These are phyloP conservation scores for Lithohypha guttulata DNA, from an alignment of 2,329 filamentous ascomycete species.

Conservation along the genomic window DNA sequence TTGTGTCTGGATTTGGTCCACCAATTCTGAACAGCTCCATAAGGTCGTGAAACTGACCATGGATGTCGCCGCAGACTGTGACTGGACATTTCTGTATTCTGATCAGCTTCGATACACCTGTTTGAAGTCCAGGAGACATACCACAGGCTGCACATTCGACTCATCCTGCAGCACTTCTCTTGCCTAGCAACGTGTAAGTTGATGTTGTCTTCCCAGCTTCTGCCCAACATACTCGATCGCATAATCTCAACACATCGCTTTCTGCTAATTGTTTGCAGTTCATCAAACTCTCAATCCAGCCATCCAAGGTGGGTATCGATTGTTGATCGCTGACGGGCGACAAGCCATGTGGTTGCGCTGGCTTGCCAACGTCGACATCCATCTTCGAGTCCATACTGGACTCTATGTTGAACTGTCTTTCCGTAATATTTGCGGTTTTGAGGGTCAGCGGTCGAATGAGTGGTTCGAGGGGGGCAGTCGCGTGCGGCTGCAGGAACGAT, in stretches of 20 bases:
- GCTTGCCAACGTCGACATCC: constrained; percentile 84
- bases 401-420: constrained; percentile 8
- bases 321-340: constrained; percentile 71
- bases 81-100: constrained; percentile 79
- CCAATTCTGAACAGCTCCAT: constrained; percentile 99
- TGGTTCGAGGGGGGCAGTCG: no score
- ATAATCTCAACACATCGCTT: constrained; percentile 87
- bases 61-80: constrained; percentile 97
- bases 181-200: constrained; percentile 48
- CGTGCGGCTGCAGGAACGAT: no score
- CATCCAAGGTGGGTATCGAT: constrained; percentile 84
- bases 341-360: constrained; percentile 65
- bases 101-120: constrained; percentile 10
- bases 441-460: no score
- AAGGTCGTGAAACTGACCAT: constrained; percentile 96
- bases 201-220: constrained; percentile 6
- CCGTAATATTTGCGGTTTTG: constrained; percentile 2
- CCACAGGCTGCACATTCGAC: constrained; percentile 97
- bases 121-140: constrained; percentile 35
- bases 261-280: constrained; percentile 95
- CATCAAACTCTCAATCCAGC: constrained; percentile 98
- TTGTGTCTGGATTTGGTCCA: constrained; percentile 93
- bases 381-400: constrained; percentile 86
- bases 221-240: constrained; percentile 66
- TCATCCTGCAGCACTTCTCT: constrained; percentile 94